Percentiles rank a stretch among this genome's conserved stretches.
These are phyloP conservation scores for Withania somnifera DNA, from an alignment of 305 asterid species.

Conservation along the genomic window DNA sequence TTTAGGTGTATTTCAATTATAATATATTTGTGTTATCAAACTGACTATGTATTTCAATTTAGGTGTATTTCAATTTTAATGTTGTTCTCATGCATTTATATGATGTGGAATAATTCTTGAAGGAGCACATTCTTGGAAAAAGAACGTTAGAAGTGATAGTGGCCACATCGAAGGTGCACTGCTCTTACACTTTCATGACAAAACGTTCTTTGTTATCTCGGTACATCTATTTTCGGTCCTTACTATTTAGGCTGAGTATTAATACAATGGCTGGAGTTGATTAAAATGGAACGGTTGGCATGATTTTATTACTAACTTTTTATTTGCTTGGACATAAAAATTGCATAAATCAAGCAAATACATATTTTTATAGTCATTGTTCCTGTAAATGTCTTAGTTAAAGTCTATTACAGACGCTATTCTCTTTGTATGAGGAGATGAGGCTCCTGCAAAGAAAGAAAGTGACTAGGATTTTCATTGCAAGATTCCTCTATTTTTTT, in stretches of 20 bases:
- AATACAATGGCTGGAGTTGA: not conserved
- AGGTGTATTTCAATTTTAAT: too few relatives aligned
- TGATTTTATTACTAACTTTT: not conserved
- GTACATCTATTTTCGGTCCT: not conserved
- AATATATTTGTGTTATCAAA: too few relatives aligned
- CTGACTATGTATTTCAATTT: too few relatives aligned
- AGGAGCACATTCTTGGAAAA: constrained; percentile 71
- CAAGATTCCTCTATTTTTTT: constrained; percentile 75
- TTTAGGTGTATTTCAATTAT: too few relatives aligned
- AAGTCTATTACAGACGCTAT: not conserved
- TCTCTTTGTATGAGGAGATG: constrained; percentile 70
- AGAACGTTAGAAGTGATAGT: constrained; percentile 88
- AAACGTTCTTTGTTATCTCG: not conserved
- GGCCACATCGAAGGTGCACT: constrained; percentile 80
- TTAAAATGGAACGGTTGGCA: not conserved
- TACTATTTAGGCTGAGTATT: not conserved
- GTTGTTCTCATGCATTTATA: not conserved
- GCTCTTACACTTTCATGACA: not conserved
- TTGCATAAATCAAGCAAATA: not conserved
- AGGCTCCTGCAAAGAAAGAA: constrained; percentile 80
- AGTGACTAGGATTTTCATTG: constrained; percentile 87
- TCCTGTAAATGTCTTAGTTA: not conserved
- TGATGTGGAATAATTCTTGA: constrained; percentile 50
- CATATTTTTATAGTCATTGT: not conserved
- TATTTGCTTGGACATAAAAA: not conserved